phyloP scores from a whole-genome alignment of 306 rosid genomes.

The Cyclanthera cordifolia region DNA sequence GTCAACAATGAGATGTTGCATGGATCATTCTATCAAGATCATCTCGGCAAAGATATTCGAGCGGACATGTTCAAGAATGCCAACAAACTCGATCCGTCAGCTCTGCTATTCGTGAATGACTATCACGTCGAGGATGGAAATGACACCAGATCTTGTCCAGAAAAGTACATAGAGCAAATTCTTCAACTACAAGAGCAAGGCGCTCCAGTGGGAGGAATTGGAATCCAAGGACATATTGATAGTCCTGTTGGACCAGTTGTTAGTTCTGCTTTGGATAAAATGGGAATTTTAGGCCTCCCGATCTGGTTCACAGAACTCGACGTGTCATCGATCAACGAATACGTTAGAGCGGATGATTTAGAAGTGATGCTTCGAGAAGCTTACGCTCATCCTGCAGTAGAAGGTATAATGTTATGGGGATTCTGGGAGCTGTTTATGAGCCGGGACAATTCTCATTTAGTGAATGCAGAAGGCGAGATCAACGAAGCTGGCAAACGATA shows the following conservation, averaged over 20 bases:
- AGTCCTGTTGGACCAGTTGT: conserved; percentile 78
- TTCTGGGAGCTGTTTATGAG: conserved; percentile 91
- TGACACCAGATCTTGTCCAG: conserved; percentile 58
- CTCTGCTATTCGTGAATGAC: conserved; percentile 62
- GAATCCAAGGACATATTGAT: conserved; percentile 84
- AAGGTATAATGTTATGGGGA: conserved; percentile 82
- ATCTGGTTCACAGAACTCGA: conserved; percentile 91
- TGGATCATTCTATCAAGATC: conserved; percentile 69
- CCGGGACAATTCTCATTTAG: conserved; percentile 56
- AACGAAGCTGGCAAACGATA: conserved; percentile 70
- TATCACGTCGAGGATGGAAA: conserved; percentile 78
- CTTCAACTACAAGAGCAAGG: conserved; percentile 65
- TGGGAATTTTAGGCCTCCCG: conserved; percentile 66
- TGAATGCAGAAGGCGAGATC: conserved; percentile 74
- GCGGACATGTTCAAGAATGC: conserved; percentile 79
- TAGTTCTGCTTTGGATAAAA: conserved; percentile 52
- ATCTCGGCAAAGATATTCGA: conserved; percentile 57
- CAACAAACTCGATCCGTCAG: conserved; percentile 52
- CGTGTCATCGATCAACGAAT: conserved; percentile 60
- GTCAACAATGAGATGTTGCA: conserved; percentile 92
- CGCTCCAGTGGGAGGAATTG: conserved; percentile 76
- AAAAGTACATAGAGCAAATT: conserved; percentile 58
- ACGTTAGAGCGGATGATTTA: conserved; percentile 66
- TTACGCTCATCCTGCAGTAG: conserved; percentile 63
- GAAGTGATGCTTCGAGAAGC: conserved; percentile 77